A percentile compares a stretch with the other conserved stretches of the same genome.
Evolutionary conservation across 768 basidiomycete species (phyloP).

Genomic region (Auricularia heimuer): DNA sequence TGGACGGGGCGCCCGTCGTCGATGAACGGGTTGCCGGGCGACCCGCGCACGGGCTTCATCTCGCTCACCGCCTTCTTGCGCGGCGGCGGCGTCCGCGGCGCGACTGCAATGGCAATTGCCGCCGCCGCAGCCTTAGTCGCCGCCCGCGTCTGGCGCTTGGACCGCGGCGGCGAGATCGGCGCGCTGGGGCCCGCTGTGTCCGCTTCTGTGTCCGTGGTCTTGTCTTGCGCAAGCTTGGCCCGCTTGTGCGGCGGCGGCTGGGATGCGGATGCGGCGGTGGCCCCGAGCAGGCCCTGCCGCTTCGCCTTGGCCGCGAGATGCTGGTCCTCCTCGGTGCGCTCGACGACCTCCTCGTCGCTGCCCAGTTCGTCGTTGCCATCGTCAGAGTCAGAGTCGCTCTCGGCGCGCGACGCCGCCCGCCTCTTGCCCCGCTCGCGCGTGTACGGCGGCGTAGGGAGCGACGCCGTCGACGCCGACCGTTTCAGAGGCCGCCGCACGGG

Average conservation of each 20-base stretch:
- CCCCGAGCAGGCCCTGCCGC: neutral
- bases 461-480: constrained; percentile 53
- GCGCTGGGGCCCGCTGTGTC: neutral
- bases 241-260: neutral
- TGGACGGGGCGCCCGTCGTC: constrained; percentile 25
- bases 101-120: neutral
- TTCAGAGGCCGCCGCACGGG: constrained; percentile 33
- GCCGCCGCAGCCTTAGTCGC: constrained; percentile 2
- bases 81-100: neutral
- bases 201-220: neutral
- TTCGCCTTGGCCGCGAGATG: constrained; percentile 1
- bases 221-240: neutral
- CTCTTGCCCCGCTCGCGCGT: constrained; percentile 41
- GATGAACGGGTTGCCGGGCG: constrained; percentile 66
- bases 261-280: neutral
- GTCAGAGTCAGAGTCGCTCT: constrained; percentile 15
- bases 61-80: neutral
- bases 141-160: constrained; percentile 20
- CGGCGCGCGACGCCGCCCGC: constrained; percentile 7
- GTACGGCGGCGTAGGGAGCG: constrained; percentile 57
- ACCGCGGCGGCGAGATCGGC: constrained; percentile 59
- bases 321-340: constrained; percentile 8
- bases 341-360: neutral
- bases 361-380: constrained; percentile 1
- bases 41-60: constrained; percentile 37